A percentile compares a stretch with the other conserved stretches of the same genome.
These are phyloP conservation scores for Rhizophagus clarus DNA, from an alignment of 192 early-diverging fungal genomes.

Conservation along the genomic window DNA sequence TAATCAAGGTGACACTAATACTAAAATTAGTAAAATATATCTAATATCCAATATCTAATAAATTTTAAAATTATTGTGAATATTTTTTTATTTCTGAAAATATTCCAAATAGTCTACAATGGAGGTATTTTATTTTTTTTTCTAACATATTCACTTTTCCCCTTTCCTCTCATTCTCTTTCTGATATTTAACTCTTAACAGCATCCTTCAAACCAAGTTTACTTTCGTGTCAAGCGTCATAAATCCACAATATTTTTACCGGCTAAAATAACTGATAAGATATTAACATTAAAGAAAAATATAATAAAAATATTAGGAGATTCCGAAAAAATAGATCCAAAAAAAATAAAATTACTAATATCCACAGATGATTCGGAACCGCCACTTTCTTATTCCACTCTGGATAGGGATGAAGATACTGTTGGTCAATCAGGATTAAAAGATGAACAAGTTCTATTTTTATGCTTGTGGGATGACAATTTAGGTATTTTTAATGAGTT, in stretches of 20 bases:
- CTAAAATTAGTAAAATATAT: too few relatives aligned
- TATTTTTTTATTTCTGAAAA: too few relatives aligned
- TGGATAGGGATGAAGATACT: conserved; percentile 1
- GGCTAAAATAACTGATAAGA: not conserved
- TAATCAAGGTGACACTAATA: too few relatives aligned
- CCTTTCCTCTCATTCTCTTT: not conserved
- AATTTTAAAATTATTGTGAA: too few relatives aligned
- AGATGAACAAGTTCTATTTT: conserved; percentile 4
- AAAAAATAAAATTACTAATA: not conserved
- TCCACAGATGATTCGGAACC: not conserved
- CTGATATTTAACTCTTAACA: not conserved
- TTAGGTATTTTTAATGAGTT: not conserved
- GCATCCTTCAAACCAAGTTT: not conserved
- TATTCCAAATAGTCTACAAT: too few relatives aligned
- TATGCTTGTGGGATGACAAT: not conserved
- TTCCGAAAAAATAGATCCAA: not conserved
- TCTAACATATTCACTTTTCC: not conserved
- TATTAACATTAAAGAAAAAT: conserved; percentile 1
- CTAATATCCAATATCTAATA: too few relatives aligned
- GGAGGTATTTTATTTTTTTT: not conserved
- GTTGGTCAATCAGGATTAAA: not conserved
- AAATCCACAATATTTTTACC: not conserved
- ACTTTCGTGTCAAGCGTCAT: conserved; percentile 2
- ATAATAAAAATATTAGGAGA: not conserved
- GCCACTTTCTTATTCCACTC: not conserved